Conservation (phyloP, 306 rosid genomes). For the Hippophae rhamnoides region DNA sequence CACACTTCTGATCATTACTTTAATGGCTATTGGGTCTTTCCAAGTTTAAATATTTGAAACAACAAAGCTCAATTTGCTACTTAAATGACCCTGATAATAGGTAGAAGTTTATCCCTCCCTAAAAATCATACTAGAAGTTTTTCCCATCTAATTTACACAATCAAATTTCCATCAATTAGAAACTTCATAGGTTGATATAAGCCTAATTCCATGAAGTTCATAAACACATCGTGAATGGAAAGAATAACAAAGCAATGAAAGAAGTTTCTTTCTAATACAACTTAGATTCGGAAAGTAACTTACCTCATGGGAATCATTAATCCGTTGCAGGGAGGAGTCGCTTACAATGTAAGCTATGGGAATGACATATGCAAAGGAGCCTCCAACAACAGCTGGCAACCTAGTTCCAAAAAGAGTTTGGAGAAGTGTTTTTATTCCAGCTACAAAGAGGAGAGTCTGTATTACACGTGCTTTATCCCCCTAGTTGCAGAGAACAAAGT, state of each 20-base stretch:
- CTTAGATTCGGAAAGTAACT: constrained; percentile 18
- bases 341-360: constrained; percentile 71
- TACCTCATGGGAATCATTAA: constrained; percentile 70
- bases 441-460: constrained; percentile 86
- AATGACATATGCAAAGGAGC: constrained; percentile 74
- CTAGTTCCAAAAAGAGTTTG: constrained; percentile 97
- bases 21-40: background rate
- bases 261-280: background rate
- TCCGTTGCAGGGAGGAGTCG: constrained; percentile 62
- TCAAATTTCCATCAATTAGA: background rate
- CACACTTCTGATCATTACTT: constrained; percentile 1
- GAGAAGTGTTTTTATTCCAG: constrained; percentile 91
- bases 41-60: background rate
- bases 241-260: background rate
- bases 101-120: constrained; percentile 1
- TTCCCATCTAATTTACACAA: background rate
- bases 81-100: constrained; percentile 2
- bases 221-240: constrained; percentile 5
- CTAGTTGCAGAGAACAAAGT: constrained; percentile 35
- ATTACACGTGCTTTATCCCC: constrained; percentile 89
- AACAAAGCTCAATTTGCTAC: background rate
- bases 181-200: background rate
- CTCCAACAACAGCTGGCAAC: constrained; percentile 92
- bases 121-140: background rate
- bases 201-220: constrained; percentile 9